Percentiles rank a stretch among this genome's conserved stretches.
These are phyloP conservation scores for Claviceps sp. DNA, from an alignment of 2,329 filamentous ascomycete species.

Conservation along the genomic window DNA sequence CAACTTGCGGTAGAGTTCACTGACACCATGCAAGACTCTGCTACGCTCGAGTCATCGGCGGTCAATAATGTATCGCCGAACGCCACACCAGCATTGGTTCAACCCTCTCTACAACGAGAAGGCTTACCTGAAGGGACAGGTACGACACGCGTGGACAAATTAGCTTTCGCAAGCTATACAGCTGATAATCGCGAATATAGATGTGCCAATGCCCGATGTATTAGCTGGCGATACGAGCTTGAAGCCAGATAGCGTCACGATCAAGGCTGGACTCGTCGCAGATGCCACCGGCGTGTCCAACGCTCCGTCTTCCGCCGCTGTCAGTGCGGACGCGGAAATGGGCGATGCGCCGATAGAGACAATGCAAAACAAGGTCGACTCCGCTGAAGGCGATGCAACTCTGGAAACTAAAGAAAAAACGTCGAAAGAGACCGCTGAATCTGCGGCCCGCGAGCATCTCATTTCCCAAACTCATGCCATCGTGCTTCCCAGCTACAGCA, in stretches of 20 bases:
- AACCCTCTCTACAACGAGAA: slow-evolving; percentile 38
- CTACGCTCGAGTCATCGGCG: slow-evolving; percentile 42
- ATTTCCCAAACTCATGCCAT: slow-evolving; percentile 91
- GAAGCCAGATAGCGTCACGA: slow-evolving; percentile 48
- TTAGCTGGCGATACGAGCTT: slow-evolving; percentile 32
- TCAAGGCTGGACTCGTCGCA: slow-evolving; percentile 42
- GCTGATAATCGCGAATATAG: slow-evolving; percentile 21
- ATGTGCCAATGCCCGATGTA: slow-evolving; percentile 50
- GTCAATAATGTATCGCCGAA: slow-evolving; percentile 40
- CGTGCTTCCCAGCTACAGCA: slow-evolving; percentile 92
- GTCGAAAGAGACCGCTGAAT: slow-evolving; percentile 70
- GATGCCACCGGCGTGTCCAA: slow-evolving; percentile 55
- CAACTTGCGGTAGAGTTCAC: background rate
- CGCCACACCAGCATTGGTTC: slow-evolving; percentile 42
- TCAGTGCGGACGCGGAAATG: slow-evolving; percentile 70
- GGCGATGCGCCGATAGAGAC: slow-evolving; percentile 43
- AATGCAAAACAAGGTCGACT: slow-evolving; percentile 33
- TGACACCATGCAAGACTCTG: slow-evolving; percentile 44
- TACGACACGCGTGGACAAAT: slow-evolving; percentile 14
- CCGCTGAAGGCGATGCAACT: slow-evolving; percentile 34
- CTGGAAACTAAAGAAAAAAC: slow-evolving; percentile 45
- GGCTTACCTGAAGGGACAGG: slow-evolving; percentile 31
- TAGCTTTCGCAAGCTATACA: background rate
- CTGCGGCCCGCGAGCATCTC: slow-evolving; percentile 79
- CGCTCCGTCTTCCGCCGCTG: slow-evolving; percentile 41